These are phyloP conservation scores for Multifurca ochricompacta DNA, from an alignment of 768 basidiomycete genomes.

Conservation along the genomic window DNA sequence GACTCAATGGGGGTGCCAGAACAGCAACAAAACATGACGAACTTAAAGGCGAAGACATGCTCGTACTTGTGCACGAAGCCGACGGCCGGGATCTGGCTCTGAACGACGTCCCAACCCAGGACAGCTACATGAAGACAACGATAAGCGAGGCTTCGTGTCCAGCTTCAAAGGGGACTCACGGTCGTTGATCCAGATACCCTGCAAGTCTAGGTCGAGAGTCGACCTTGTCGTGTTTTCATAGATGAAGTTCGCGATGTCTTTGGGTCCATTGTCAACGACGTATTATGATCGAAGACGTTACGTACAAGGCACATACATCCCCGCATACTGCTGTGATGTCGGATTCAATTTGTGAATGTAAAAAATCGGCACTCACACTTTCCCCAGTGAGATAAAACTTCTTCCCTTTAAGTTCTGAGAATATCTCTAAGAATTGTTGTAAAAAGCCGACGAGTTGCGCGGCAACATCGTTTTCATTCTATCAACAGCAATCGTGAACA, in stretches of 20 bases:
- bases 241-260: conserved; percentile 72
- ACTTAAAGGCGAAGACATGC: conserved; percentile 69
- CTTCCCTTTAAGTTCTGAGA: conserved; percentile 64
- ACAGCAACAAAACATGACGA: conserved; percentile 20
- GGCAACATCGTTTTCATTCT: conserved; percentile 51
- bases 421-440: conserved; percentile 69
- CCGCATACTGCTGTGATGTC: conserved; percentile 50
- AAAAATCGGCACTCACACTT: conserved; percentile 43
- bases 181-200: conserved; percentile 68
- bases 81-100: conserved; percentile 63
- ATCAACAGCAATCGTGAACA: neutral
- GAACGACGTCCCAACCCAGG: conserved; percentile 56
- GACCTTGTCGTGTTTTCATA: conserved; percentile 42
- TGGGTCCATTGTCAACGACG: neutral
- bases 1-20: neutral
- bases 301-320: conserved; percentile 57
- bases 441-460: conserved; percentile 53
- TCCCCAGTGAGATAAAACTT: conserved; percentile 66
- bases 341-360: neutral
- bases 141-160: neutral
- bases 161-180: conserved; percentile 36
- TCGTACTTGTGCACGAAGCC: conserved; percentile 67
- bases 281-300: conserved; percentile 26
- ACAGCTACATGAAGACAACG: conserved; percentile 32
- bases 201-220: conserved; percentile 46